Percentiles rank a stretch among this genome's conserved stretches.
Evolutionary conservation across 306 rosid genomes (phyloP).

Genomic region (Casuarina equisetifolia): DNA sequence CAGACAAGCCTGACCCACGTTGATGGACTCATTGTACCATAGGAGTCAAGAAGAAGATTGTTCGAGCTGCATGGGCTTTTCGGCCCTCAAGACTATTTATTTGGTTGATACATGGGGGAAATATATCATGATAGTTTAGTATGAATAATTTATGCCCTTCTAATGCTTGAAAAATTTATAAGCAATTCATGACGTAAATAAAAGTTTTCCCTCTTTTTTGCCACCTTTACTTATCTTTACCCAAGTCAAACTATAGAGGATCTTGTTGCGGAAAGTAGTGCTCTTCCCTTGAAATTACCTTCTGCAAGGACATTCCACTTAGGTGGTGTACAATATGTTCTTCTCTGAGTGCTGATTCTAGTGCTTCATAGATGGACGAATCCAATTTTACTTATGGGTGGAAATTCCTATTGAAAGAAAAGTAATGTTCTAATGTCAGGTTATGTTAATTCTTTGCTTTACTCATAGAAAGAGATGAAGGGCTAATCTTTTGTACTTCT

Average conservation of each 20-base stretch:
- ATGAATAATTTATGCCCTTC: slow-evolving; percentile 37
- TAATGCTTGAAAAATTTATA: slow-evolving; percentile 29
- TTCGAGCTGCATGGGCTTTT: slow-evolving; percentile 44
- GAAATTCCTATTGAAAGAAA: slow-evolving; percentile 35
- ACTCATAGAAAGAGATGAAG: too few relatives aligned
- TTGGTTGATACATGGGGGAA: slow-evolving; percentile 37
- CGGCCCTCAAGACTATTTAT: slow-evolving; percentile 41
- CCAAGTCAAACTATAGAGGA: too few relatives aligned
- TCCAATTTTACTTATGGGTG: slow-evolving; percentile 52
- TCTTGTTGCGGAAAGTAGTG: too few relatives aligned
- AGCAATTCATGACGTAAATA: too few relatives aligned
- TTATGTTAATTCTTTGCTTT: too few relatives aligned
- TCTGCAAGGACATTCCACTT: slow-evolving; percentile 45
- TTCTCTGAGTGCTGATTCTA: slow-evolving; percentile 47
- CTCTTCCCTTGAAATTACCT: slow-evolving; percentile 22
- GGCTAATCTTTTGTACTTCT: too few relatives aligned
- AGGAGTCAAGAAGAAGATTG: slow-evolving; percentile 41
- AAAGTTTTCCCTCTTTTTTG: too few relatives aligned
- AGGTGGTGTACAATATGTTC: slow-evolving; percentile 47
- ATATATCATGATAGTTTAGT: slow-evolving; percentile 40
- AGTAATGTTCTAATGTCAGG: too few relatives aligned
- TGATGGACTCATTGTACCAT: slow-evolving; percentile 45
- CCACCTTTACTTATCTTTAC: too few relatives aligned
- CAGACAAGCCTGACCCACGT: slow-evolving; percentile 35
- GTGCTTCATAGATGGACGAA: slow-evolving; percentile 44